Evolutionary conservation across 2,329 filamentous ascomycete species (phyloP).

Genomic region (Sporothrix protearum): DNA sequence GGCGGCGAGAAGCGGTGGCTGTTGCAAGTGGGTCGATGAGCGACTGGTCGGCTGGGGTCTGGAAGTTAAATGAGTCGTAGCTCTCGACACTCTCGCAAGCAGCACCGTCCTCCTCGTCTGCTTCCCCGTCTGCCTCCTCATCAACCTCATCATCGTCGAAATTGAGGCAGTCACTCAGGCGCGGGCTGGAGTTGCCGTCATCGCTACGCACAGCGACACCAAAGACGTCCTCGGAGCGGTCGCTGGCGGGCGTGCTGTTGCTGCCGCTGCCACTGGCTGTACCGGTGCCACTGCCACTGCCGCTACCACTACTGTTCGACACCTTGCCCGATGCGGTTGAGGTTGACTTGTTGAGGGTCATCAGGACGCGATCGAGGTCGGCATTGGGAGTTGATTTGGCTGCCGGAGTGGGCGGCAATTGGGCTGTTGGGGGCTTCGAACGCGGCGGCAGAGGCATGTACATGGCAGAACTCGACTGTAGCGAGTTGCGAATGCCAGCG

Average conservation of each 20-base stretch:
- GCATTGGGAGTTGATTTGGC: constrained; percentile 7
- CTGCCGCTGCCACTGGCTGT: constrained; percentile 12
- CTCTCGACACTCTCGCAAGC: constrained; percentile 25
- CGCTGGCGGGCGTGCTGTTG: constrained; percentile 15
- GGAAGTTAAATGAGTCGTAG: constrained; percentile 23
- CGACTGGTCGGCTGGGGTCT: constrained; percentile 26
- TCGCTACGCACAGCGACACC: neutral
- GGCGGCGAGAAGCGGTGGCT: neutral
- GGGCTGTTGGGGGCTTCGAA: constrained; percentile 12
- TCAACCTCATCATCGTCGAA: constrained; percentile 27
- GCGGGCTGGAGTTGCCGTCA: constrained; percentile 30
- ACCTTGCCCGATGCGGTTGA: neutral
- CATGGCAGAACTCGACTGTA: neutral
- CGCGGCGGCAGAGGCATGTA: neutral
- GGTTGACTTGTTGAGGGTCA: constrained; percentile 28
- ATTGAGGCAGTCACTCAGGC: constrained; percentile 32
- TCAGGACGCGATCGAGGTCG: constrained; percentile 28
- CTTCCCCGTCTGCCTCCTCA: neutral
- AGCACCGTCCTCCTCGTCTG: neutral
- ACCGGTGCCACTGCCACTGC: constrained; percentile 1
- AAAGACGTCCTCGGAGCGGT: constrained; percentile 17
- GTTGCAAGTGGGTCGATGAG: neutral
- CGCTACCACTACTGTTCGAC: constrained; percentile 2
- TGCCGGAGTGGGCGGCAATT: neutral
- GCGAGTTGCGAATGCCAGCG: constrained; percentile 4